Conservation (phyloP, 2,329 filamentous ascomycete species). For the Bipolaris gigantea region DNA sequence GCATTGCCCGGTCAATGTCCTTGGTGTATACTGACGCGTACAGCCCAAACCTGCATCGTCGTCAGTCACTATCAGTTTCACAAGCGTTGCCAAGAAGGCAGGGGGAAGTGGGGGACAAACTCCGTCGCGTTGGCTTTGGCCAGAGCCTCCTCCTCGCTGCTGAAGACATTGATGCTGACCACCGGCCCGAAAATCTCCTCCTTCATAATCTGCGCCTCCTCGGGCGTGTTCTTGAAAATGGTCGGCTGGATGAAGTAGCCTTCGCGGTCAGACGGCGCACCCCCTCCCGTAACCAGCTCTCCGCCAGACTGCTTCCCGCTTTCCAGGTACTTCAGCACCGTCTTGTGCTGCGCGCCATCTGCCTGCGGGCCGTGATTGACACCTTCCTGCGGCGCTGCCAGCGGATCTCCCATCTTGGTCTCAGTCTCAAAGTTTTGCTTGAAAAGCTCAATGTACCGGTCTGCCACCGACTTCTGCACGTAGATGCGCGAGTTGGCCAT, state of each 20-base stretch:
- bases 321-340: conserved; percentile 52
- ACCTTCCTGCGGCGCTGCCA: conserved; percentile 70
- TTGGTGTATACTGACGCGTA: conserved; percentile 79
- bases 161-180: conserved; percentile 75
- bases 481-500: conserved; percentile 62
- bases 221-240: conserved; percentile 76
- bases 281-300: conserved; percentile 36
- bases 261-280: conserved; percentile 32
- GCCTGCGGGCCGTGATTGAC: conserved; percentile 62
- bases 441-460: conserved; percentile 48
- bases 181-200: conserved; percentile 87
- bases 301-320: conserved; percentile 68
- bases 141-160: conserved; percentile 76
- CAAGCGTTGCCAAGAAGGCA: background rate
- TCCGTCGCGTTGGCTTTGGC: conserved; percentile 80
- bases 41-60: conserved; percentile 66
- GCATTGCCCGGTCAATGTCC: conserved; percentile 42
- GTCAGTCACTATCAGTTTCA: conserved; percentile 9
- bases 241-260: conserved; percentile 67
- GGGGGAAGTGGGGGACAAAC: conserved; percentile 19
- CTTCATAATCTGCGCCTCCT: conserved; percentile 76
- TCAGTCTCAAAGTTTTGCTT: conserved; percentile 37
- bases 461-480: conserved; percentile 57
- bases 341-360: conserved; percentile 55
- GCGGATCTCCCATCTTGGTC: conserved; percentile 57